Base-by-base conservation (phyloP, 2,329 filamentous ascomycete species). In the Aspergillus felis region DNA sequence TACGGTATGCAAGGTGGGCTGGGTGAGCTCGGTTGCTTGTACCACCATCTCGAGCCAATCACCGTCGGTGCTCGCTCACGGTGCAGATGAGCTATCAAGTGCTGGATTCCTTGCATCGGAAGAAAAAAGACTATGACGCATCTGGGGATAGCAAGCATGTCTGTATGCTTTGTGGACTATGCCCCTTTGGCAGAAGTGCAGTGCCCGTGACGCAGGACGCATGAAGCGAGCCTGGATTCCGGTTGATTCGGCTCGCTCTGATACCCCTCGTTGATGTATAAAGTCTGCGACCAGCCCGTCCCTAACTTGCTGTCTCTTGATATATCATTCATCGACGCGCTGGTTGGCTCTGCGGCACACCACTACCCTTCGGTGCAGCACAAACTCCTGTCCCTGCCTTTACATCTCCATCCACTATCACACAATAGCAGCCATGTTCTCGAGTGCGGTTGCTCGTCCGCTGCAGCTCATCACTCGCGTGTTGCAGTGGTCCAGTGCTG, bases 401-500 rank as follows among this genome's bases (percentile, higher is more conserved):
- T 24, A 20, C 41, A 44, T 10, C 41, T 22, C 14, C 32, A 35
- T 41, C 47, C 27, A 50, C 29, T 12, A 50, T 42, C 24, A 48
- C 22, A 56, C 38, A 12, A 55, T 29, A 41, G 47, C 24, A 57
- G 69, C 63, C 56, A 55, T 59, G 53, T 57, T 71, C 28, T 65
- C 68, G 25, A 68, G 61, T 32, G 35, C 64, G 14, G 46, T 72
- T 14, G 54, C 66, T 24, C 66, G 71, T 12, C 71, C 72, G 4
- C 24, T 74, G 22, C 69, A 73, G 62, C 66, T 76, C 54, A 44
- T 53, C 48, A 60, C 56, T 24, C 67, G 69, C 14, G 51, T 66
- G 50, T 29, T 78, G 53, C 70, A 74, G 59, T 78, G 75, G 74
- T 59, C 60, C 44, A 73, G 70, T 52, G 70, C 75, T 4, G 70